Evolutionary conservation across 2,329 filamentous ascomycete species (phyloP).

Genomic region (Colletotrichum tanaceti): DNA sequence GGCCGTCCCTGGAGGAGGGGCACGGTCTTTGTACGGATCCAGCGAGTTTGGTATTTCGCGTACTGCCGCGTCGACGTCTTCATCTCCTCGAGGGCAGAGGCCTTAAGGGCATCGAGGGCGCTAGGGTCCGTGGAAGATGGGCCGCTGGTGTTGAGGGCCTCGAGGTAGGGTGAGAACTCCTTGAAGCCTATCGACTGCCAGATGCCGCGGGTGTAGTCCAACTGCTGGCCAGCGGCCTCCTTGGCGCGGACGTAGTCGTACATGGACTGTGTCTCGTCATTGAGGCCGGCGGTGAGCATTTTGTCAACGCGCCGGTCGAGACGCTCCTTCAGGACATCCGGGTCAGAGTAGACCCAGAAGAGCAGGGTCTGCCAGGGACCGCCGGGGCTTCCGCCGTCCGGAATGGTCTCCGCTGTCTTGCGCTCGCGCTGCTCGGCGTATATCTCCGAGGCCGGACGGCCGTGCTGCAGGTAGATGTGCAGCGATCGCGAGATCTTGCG

Average conservation of each 20-base stretch:
- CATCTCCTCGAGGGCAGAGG: constrained; percentile 75
- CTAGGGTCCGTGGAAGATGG: constrained; percentile 42
- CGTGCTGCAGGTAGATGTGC: constrained; percentile 88
- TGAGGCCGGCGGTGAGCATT: constrained; percentile 75
- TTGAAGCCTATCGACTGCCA: constrained; percentile 98
- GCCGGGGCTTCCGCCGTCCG: constrained; percentile 30
- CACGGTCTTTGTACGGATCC: constrained; percentile 87
- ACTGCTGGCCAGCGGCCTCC: constrained; percentile 57
- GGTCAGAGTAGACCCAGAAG: constrained; percentile 88
- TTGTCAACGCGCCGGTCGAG: constrained; percentile 83
- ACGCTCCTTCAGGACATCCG: constrained; percentile 73
- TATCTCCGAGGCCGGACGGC: constrained; percentile 83
- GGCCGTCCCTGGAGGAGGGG: constrained; percentile 70
- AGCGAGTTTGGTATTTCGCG: constrained; percentile 83
- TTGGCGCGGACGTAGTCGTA: constrained; percentile 53
- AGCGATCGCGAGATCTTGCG: constrained; percentile 91
- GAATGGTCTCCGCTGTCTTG: constrained; percentile 44
- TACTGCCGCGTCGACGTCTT: constrained; percentile 90
- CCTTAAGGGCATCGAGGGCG: constrained; percentile 67
- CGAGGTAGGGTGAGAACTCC: constrained; percentile 81
- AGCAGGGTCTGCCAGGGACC: constrained; percentile 71
- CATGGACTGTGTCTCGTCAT: constrained; percentile 61
- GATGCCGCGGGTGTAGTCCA: constrained; percentile 85
- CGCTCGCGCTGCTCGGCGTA: constrained; percentile 80
- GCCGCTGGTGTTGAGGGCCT: constrained; percentile 51